Base-by-base conservation (phyloP, 1,284 basidiomycete species). In the Ustilago cynodontis region DNA sequence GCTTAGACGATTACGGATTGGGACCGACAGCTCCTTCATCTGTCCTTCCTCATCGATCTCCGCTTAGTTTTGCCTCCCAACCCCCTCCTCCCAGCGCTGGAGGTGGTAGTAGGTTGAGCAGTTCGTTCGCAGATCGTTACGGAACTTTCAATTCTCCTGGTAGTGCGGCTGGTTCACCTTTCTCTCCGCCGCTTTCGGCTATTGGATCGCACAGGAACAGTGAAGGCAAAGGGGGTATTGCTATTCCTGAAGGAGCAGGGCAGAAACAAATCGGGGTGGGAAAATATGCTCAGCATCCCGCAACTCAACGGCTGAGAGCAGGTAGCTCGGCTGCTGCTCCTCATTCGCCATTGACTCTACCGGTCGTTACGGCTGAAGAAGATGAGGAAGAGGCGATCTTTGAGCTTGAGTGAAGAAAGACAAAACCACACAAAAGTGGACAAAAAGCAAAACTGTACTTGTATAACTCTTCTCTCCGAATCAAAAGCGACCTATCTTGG, bases 321-420 rank as follows among this genome's bases (percentile, higher is more conserved):
- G 62, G 64, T 5, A 67, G 62, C 45, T 71, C 71, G 41, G 62
- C 59, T 2, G 63, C 58, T 39, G 70, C 65, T 8, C 72, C 71
- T 2, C 66, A 68, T 33, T 57, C 57, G 16, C 77, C 82, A 2
- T 70, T 79, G 43, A 75, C 81, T 0, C 68, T 82, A 11, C 78
- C 82, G 2, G 65, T 82, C 14, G 60, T 73, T 24, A 80, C 82
- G 13, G 65, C 66, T 33, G 67, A 78, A 37, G 82, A 80, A 33
- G 83, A 80, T 51, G 75, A 76, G 41, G 82, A 85, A 14, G 84
- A 85, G 47, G 72, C 82, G 3, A 83, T 85, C 39, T 85, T 85
- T 43, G 83, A 85, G 63, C 73, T 85, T 26, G 84, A 85, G 52
- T 85, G 61, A 62, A 50, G 16, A 26, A 39, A 33, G 9, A 24